Evolutionary conservation across 2,329 filamentous ascomycete genomes (phyloP), one percentile per base, ranked within the genome.

Genomic region (Hymenoscyphus fraxineus): DNA sequence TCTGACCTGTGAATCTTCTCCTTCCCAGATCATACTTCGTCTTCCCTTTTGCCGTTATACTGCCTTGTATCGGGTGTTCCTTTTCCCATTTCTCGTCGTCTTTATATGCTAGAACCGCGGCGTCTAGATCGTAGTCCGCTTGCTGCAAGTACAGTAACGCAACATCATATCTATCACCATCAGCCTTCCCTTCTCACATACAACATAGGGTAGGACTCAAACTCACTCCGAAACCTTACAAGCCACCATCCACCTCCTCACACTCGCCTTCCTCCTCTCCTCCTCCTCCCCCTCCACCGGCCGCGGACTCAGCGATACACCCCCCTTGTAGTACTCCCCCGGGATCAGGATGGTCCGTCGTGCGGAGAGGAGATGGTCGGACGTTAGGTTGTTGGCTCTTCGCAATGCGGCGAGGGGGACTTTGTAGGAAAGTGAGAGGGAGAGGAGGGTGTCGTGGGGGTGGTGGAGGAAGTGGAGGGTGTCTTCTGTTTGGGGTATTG

Each of bases 51-150:
- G 77, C 77, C 68, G 80, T 81, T 65, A 76, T 76, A 51, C 77
- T 77, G 6, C 76, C 77, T 70, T 82, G 77, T 58, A 87, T 73
- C 0, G 89, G 88, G 72, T 94, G 84, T 13, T 84, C 82, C 69
- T 81, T 83, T 77, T 92, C 91, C 91, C 91, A 94, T 61, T 80
- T 81, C 74, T 93, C 90, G 67, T 95, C 91, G 3, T 85, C 88
- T 68, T 84, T 81, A 74, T 85, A 93, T 2, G 83, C 80, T 44
- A 83, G 80, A 6, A 90, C 82, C 0, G 91, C 90, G 35, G 77
- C 75, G 3, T 86, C 84, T 16, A 93, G 78, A 70, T 92, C 82
- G 75, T 90, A 92, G 7, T 82, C 81, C 27, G 82, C 79, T 75
- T 91, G 88, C 72, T 92, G 84, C 55, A 95, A 81, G 75, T 95